Base-by-base conservation (phyloP, 192 early-diverging fungal species). In the Gaertneriomyces semiglobifer region DNA sequence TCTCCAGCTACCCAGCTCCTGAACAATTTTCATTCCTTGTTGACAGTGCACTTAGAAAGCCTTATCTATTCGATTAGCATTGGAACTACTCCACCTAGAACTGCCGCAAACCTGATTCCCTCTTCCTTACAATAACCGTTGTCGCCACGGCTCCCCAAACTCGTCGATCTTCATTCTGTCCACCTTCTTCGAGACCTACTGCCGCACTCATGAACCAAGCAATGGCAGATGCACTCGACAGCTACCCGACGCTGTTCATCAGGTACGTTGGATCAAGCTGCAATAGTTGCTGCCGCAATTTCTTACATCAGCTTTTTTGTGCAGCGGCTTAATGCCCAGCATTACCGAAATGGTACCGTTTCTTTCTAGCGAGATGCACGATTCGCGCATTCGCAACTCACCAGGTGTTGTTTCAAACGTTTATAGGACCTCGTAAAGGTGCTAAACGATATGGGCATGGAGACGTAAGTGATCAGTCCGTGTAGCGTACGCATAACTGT, bases 191-290 rank as follows among this genome's bases (percentile, higher is more conserved):
- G 12, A 12, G 48, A n/a, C 55, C 55, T 33, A 3, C 39, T 33
- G 55, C 39, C 38, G 39, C 33, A 18, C 9, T 52, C 18, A 53
- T 53, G 10, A 9, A 20, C 40, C 18, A 18, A 9, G 53, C 18
- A 45, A 66, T 66, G 65, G 65, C 65, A 20, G 72, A 75, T 66
- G 72, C 75, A 14, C 69, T 80, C 33, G 79, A 77, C 45, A 60
- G 53, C 51, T 80, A 78, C 63, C 75, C 79, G 11, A 77, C 76
- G 5, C 53, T 81, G 44, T 81, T 64, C 71, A 66, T 81, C 68
- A 75, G 69, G 74, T 76, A 44, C 20, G 19, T 14, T 72, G 16
- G n/a, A 33, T 33, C 25, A 1, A 33, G 25, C 25, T 33, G 25
- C 25, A 33, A 33, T 16, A 69, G 44, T 14, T 33, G 44, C 18